Evolutionary conservation across 768 basidiomycete species (phyloP).

Genomic region (Lactarius vividus): DNA sequence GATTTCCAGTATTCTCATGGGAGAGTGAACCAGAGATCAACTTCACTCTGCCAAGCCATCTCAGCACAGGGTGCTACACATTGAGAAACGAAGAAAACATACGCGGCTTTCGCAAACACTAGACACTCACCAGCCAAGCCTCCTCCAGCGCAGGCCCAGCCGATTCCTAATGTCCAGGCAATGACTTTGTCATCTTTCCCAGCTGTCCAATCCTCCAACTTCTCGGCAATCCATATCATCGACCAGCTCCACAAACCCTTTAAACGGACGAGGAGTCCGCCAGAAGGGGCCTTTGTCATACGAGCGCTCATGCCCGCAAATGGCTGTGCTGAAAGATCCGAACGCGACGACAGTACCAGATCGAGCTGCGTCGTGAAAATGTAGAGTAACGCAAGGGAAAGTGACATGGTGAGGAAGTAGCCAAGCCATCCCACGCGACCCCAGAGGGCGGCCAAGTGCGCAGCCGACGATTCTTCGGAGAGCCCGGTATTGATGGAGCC

Average conservation of each 20-base stretch:
- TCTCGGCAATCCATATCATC: slow-evolving; percentile 55
- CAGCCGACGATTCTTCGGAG: slow-evolving; percentile 66
- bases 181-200: slow-evolving; percentile 81
- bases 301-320: slow-evolving; percentile 43
- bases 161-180: slow-evolving; percentile 89
- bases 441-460: slow-evolving; percentile 82
- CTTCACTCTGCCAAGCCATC: slow-evolving; percentile 56
- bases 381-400: slow-evolving; percentile 62
- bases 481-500: slow-evolving; percentile 83
- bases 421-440: slow-evolving; percentile 84
- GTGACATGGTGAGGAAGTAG: slow-evolving; percentile 80
- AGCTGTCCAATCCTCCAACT: slow-evolving; percentile 72
- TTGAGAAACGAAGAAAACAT: slow-evolving; percentile 32
- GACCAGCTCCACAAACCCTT: slow-evolving; percentile 43
- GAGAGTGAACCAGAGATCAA: slow-evolving; percentile 73
- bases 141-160: slow-evolving; percentile 92
- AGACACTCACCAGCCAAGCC: slow-evolving; percentile 86
- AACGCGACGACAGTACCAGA: slow-evolving; percentile 63
- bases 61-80: not conserved
- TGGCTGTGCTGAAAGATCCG: slow-evolving; percentile 63
- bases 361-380: slow-evolving; percentile 72
- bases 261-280: slow-evolving; percentile 35
- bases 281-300: slow-evolving; percentile 22
- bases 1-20: slow-evolving; percentile 79
- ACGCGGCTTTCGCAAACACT: slow-evolving; percentile 81